Evolutionary conservation across 2,329 filamentous ascomycete species (phyloP).

Genomic region (Fusarium miscanthi): DNA sequence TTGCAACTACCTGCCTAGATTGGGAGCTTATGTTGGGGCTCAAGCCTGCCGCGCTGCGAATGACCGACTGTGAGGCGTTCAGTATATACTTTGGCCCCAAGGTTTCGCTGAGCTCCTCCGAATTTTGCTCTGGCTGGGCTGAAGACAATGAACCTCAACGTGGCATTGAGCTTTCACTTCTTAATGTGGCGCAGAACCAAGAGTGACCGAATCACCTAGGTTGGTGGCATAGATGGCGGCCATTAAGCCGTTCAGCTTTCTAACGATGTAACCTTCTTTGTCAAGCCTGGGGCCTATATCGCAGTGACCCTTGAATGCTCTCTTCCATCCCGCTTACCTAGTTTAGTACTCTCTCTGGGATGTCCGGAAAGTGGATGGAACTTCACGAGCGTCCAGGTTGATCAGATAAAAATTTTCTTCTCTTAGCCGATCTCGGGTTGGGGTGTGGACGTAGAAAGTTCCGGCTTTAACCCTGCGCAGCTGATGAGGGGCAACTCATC

Average conservation of each 20-base stretch:
- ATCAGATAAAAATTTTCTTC: slow-evolving; percentile 45
- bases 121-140: not conserved
- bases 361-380: not conserved
- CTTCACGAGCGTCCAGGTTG: slow-evolving; percentile 12
- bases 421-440: slow-evolving; percentile 39
- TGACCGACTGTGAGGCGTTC: not conserved
- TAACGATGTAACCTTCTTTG: not conserved
- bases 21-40: no score
- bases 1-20: not conserved
- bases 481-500: slow-evolving; percentile 44
- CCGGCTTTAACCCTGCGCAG: not conserved
- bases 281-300: not conserved
- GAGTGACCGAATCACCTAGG: not conserved
- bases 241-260: not conserved
- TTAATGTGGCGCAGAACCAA: not conserved
- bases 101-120: not conserved
- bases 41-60: not conserved
- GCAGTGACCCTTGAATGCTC: not conserved
- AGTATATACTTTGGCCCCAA: no score
- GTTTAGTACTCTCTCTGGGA: not conserved
- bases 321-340: not conserved
- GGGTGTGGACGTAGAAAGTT: slow-evolving; percentile 23
- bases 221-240: not conserved
- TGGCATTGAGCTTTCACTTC: not conserved
- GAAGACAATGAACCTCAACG: not conserved